phyloP scores from a whole-genome alignment of 768 basidiomycete genomes.

The Imleria badia region DNA sequence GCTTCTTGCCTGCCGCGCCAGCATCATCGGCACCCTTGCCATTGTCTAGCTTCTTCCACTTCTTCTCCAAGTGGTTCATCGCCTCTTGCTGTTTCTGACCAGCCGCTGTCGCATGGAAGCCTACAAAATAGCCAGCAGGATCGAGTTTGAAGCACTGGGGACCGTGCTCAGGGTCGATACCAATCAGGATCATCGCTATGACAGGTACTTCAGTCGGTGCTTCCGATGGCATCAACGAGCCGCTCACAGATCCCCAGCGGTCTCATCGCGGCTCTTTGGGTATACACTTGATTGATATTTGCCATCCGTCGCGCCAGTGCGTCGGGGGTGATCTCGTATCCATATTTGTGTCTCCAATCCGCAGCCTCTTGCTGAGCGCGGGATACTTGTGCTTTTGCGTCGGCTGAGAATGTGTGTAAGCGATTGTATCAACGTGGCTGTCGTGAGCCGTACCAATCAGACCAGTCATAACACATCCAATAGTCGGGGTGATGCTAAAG shows the following conservation, averaged over 20 bases:
- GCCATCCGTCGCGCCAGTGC: constrained; percentile 92
- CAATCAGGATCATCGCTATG: constrained; percentile 94
- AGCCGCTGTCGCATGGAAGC: constrained; percentile 95
- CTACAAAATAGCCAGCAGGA: constrained; percentile 97
- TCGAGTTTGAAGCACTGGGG: constrained; percentile 99
- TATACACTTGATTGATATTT: constrained; percentile 99
- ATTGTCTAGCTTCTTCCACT: constrained; percentile 92
- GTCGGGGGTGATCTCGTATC: constrained; percentile 97
- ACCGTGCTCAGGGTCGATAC: constrained; percentile 84
- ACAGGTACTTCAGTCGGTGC: background rate
- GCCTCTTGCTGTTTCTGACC: constrained; percentile 98
- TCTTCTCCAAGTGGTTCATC: constrained; percentile 98
- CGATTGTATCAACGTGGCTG: background rate
- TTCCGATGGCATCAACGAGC: background rate
- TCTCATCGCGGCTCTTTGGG: constrained; percentile 95
- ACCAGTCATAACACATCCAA: constrained; percentile 99
- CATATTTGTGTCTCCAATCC: constrained; percentile 93
- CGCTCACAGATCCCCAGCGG: constrained; percentile 89
- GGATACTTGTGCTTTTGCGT: constrained; percentile 85
- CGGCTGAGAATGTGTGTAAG: constrained; percentile 52
- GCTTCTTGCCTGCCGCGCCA: constrained; percentile 66
- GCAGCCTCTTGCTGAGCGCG: constrained; percentile 89
- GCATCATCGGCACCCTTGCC: constrained; percentile 80
- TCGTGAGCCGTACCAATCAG: constrained; percentile 65
- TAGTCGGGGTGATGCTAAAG: constrained; percentile 93